phyloP scores from a whole-genome alignment of 768 basidiomycete species.

The Lactarius sanguifluus region DNA sequence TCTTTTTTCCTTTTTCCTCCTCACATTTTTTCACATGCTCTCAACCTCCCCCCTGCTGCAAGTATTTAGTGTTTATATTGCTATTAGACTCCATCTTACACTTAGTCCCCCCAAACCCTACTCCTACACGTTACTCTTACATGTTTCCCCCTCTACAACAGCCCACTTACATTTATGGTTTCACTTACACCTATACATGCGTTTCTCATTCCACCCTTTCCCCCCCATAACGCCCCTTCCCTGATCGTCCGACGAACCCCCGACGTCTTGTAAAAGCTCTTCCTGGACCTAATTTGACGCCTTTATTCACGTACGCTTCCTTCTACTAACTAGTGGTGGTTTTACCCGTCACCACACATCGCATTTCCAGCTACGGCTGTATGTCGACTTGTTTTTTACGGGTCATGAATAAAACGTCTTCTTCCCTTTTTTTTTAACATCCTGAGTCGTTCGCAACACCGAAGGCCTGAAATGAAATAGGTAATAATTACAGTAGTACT shows the following conservation, averaged over 20 bases:
- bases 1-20: no score
- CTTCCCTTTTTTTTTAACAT: not conserved
- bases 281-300: not conserved
- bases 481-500: not conserved
- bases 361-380: not conserved
- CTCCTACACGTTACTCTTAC: not conserved
- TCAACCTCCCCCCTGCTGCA: not conserved
- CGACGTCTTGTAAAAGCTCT: constrained; percentile 1
- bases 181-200: constrained; percentile 5
- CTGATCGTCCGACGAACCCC: not conserved
- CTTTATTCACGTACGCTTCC: not conserved
- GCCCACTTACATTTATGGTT: not conserved
- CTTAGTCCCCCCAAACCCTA: not conserved
- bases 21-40: not conserved
- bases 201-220: not conserved
- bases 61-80: constrained; percentile 18
- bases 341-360: not conserved
- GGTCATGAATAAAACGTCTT: constrained; percentile 1
- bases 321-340: not conserved
- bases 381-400: not conserved
- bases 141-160: not conserved
- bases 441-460: no score
- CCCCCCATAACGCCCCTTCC: not conserved
- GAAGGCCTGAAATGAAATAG: not conserved
- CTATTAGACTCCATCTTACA: constrained; percentile 7